Base-by-base conservation (phyloP, 495 filamentous ascomycete species). In the Neurospora sublineolata region DNA sequence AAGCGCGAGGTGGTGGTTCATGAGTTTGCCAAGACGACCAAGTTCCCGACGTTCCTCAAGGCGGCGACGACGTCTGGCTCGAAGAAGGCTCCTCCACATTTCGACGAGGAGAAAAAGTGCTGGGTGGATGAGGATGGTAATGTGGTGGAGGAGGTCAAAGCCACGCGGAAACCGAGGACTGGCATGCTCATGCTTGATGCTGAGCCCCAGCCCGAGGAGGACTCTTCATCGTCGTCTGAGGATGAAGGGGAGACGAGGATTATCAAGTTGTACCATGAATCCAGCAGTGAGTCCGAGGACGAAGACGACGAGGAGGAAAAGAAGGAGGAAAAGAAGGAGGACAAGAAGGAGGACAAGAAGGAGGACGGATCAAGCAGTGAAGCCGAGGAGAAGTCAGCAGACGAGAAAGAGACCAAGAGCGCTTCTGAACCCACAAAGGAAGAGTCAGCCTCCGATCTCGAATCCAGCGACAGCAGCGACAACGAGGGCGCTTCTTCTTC, bases 41-140 rank as follows among this genome's bases (percentile, higher is more conserved):
- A 96, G 71, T 89, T 92, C 70, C 90, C 92, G 0, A 90, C 86
- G 16, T 97, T 97, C 76, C 79, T 96, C 69, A 91, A 90, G 73
- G 79, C 80, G 0, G 84, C 73, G 74, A 76, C 52, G 52, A 79
- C 73, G 12, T 79, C 72, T 72, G 75, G 72, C 8, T 79, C 79
- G 4, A 79, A 76, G 18, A 60, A 60, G 52, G 27, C 27, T 12
- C 77, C 83, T 3, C 80, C 78, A 4, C 75, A 77, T 23, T 86
- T 88, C 69, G 93, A 86, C 77, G 81, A 91, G 20, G 89, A 97
- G 37, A 93, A 89, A 18, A 92, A 92, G 74, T 94, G 95, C 0
- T 97, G 95, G 95, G 84, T 97, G 4, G 92, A 97, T 77, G 87
- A 88, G 74, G 82, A 88, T 20, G 95, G 94, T 3, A 88, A 90